Percentiles rank a stretch among this genome's conserved stretches.
Conservation (phyloP, 352 stramenopile genomes). For the Phytopythium cucurbitacearum region DNA sequence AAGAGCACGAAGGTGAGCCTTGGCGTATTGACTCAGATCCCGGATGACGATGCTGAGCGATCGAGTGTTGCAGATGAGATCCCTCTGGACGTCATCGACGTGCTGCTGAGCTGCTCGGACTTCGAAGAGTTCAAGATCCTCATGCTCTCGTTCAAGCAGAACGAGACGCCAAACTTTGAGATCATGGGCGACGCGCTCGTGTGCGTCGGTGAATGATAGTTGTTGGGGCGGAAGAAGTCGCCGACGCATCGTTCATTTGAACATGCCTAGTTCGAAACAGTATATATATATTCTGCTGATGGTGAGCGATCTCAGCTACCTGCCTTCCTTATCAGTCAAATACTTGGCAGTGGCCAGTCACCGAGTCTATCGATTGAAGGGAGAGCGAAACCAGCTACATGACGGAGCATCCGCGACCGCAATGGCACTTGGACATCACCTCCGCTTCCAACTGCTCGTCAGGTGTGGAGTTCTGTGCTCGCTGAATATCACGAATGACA, state of each 20-base stretch:
- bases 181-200: constrained; percentile 68
- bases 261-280: neutral
- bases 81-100: constrained; percentile 70
- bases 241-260: neutral
- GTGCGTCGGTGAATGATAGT: constrained; percentile 18
- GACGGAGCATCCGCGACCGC: constrained; percentile 48
- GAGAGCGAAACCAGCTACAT: constrained; percentile 33
- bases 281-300: neutral
- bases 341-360: no score
- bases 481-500: neutral
- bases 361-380: no score
- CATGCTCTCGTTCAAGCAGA: constrained; percentile 86
- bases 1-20: constrained; percentile 69
- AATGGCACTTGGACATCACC: constrained; percentile 65
- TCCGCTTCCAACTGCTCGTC: constrained; percentile 48
- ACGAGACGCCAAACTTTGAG: constrained; percentile 72
- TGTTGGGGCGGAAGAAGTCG: neutral
- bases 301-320: neutral
- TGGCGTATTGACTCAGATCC: neutral
- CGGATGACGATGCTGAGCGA: neutral
- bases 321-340: neutral
- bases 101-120: constrained; percentile 74
- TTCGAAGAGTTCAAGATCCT: constrained; percentile 88
- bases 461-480: constrained; percentile 4
- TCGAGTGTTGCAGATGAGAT: constrained; percentile 48